These are phyloP conservation scores for Acacia acuminata DNA, from an alignment of 306 rosid species.

Conservation along the genomic window DNA sequence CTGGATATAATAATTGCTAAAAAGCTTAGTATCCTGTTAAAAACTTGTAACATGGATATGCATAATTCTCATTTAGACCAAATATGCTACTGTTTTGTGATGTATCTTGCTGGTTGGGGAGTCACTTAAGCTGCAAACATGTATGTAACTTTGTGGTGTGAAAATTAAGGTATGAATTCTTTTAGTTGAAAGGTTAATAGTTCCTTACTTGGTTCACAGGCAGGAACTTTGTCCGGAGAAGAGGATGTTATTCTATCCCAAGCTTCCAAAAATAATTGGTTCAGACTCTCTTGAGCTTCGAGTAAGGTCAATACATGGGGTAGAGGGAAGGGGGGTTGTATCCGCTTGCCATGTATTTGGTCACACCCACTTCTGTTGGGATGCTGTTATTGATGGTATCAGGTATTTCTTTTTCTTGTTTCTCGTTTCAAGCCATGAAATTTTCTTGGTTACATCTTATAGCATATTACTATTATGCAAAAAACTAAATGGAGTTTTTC, in stretches of 20 bases:
- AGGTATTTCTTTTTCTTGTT: slow-evolving; percentile 50
- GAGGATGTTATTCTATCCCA: slow-evolving; percentile 90
- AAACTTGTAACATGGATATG: background rate
- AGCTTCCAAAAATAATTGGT: slow-evolving; percentile 84
- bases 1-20: background rate
- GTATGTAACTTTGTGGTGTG: background rate
- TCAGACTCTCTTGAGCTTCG: slow-evolving; percentile 76
- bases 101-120: background rate
- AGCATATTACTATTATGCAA: background rate
- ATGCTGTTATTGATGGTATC: slow-evolving; percentile 69
- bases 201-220: slow-evolving; percentile 46
- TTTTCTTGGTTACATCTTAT: background rate
- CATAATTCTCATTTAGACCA: background rate
- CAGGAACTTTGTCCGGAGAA: slow-evolving; percentile 95
- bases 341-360: slow-evolving; percentile 83
- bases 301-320: slow-evolving; percentile 73
- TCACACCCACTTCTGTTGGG: slow-evolving; percentile 90
- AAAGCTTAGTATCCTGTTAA: background rate
- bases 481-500: background rate
- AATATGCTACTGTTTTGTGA: background rate
- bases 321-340: slow-evolving; percentile 45
- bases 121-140: background rate
- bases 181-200: slow-evolving; percentile 11
- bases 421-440: background rate
- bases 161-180: background rate